These are phyloP conservation scores for Stromatinia cepivora DNA, from an alignment of 2,329 filamentous ascomycete genomes.

Conservation along the genomic window DNA sequence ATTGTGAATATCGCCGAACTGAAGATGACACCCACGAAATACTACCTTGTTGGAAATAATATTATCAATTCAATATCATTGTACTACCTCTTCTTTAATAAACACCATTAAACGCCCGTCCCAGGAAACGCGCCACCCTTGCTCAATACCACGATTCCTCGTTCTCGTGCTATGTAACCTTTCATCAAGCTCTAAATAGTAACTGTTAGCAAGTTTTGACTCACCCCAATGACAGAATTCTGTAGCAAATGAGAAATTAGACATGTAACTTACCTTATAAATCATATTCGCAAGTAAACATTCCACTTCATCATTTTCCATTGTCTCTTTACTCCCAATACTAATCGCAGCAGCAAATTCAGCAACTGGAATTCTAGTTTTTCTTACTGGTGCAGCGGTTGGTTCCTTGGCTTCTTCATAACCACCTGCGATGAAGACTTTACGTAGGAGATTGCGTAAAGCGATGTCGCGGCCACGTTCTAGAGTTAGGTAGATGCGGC, in stretches of 20 bases:
- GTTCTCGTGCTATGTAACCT: conserved; percentile 92
- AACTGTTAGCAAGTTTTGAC: conserved; percentile 10
- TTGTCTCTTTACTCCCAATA: conserved; percentile 63
- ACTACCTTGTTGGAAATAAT: background rate
- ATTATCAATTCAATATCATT: conserved; percentile 4
- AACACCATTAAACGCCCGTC: conserved; percentile 61
- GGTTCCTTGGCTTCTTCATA: conserved; percentile 76
- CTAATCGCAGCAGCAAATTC: conserved; percentile 86
- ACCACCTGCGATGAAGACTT: conserved; percentile 83
- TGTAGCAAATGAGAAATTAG: background rate
- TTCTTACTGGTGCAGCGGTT: conserved; percentile 59
- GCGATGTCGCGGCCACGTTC: conserved; percentile 91
- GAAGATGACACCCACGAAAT: background rate
- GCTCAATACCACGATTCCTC: conserved; percentile 86
- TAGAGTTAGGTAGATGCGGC: conserved; percentile 90
- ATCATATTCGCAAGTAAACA: conserved; percentile 95
- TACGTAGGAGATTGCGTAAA: conserved; percentile 85
- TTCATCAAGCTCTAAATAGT: conserved; percentile 64
- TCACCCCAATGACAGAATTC: background rate
- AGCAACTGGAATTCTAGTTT: conserved; percentile 76
- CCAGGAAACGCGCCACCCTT: conserved; percentile 93
- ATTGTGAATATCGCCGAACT: background rate
- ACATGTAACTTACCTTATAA: conserved; percentile 73
- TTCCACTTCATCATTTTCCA: conserved; percentile 92
- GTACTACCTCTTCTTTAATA: background rate